These are phyloP conservation scores for Curvularia hawaiiensis DNA, from an alignment of 2,329 filamentous ascomycete species.

Conservation along the genomic window DNA sequence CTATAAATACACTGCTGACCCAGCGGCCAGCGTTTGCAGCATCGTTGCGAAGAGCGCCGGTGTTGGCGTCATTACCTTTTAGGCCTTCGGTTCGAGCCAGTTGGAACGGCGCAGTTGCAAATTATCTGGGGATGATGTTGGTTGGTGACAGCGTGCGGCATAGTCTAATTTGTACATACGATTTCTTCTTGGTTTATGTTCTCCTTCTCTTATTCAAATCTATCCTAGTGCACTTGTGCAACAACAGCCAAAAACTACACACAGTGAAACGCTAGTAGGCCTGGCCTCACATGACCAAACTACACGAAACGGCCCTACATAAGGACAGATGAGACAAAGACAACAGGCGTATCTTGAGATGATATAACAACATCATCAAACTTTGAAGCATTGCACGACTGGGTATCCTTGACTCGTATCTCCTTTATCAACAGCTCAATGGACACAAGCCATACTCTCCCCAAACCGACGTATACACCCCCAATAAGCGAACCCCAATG, in stretches of 20 bases:
- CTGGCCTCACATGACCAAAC: not conserved
- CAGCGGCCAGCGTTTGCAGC: slow-evolving; percentile 32
- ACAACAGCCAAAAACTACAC: not conserved
- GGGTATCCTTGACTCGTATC: slow-evolving; percentile 5
- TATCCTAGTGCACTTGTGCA: not conserved
- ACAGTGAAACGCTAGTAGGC: not conserved
- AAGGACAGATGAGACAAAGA: not conserved
- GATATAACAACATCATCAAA: not conserved
- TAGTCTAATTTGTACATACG: slow-evolving; percentile 27
- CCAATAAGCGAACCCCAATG: not conserved
- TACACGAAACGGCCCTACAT: not conserved
- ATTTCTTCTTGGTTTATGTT: slow-evolving; percentile 10
- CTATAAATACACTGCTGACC: slow-evolving; percentile 56
- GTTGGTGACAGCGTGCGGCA: not conserved
- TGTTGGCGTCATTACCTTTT: slow-evolving; percentile 41
- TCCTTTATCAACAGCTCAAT: not conserved
- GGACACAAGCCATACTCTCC: not conserved
- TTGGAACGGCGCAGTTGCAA: not conserved
- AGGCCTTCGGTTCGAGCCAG: slow-evolving; percentile 1
- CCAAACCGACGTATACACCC: not conserved
- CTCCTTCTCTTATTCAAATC: not conserved
- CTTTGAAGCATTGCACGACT: not conserved
- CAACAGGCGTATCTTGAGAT: not conserved
- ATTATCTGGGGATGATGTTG: not conserved
- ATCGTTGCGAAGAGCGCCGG: slow-evolving; percentile 39